Evolutionary conservation across 176 grass and related monocot species (phyloP).

Genomic region (Oryza glaberrima): DNA sequence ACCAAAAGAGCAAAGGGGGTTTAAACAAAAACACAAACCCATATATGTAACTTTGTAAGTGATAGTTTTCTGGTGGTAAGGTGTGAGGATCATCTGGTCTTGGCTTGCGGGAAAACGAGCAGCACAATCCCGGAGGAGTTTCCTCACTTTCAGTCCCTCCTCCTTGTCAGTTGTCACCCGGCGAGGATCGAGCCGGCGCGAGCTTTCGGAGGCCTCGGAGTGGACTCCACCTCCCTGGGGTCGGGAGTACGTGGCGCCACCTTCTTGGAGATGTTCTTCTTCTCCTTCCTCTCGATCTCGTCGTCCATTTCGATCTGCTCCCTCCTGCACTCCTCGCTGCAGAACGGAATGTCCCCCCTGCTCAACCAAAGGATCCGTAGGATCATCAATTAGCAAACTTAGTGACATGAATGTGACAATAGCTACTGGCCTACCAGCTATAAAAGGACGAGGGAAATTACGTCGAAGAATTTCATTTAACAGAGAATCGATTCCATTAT

Average conservation of each 20-base stretch:
- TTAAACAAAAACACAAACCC: slow-evolving; percentile 64
- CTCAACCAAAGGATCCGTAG: not conserved
- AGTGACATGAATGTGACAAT: not conserved
- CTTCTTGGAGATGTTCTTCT: slow-evolving; percentile 43
- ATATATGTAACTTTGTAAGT: slow-evolving; percentile 39
- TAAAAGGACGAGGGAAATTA: not conserved
- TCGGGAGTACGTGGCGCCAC: slow-evolving; percentile 27
- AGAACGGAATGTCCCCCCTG: slow-evolving; percentile 75
- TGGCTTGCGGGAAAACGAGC: slow-evolving; percentile 24
- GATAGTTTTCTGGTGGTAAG: slow-evolving; percentile 20
- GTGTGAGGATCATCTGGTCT: slow-evolving; percentile 33
- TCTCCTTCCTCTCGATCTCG: slow-evolving; percentile 55
- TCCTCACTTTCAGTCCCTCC: not conserved
- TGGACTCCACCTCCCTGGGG: slow-evolving; percentile 39
- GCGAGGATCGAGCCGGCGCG: slow-evolving; percentile 63
- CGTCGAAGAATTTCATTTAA: not conserved
- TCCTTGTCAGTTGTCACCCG: slow-evolving; percentile 38
- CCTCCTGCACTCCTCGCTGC: slow-evolving; percentile 68
- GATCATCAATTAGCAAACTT: not conserved
- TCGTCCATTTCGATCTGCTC: slow-evolving; percentile 78
- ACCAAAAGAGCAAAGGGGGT: slow-evolving; percentile 40
- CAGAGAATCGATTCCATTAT: not conserved
- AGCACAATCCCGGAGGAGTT: not conserved
- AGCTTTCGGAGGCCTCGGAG: slow-evolving; percentile 49
- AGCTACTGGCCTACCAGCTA: not conserved